Base-by-base conservation (phyloP, 2,329 filamentous ascomycete species). In the Madurella fahalii region DNA sequence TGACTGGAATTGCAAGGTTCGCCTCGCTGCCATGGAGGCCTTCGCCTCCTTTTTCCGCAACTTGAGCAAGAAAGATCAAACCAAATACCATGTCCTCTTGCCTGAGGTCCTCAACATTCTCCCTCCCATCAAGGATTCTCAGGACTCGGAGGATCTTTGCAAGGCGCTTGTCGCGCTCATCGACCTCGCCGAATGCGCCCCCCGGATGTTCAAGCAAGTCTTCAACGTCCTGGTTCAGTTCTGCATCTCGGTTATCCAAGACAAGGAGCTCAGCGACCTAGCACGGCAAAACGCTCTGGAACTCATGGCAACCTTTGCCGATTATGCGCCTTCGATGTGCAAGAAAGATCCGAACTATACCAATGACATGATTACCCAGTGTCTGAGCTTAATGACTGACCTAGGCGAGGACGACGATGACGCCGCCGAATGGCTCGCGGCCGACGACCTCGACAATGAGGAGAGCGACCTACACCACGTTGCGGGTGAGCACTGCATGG, bases 381-480 rank as follows among this genome's bases (percentile, higher is more conserved):
- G 94, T 71, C 76, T 99, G 63, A 97, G 93, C 64, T 75, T 99
- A 63, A 99, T 99, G 94, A 97, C 94, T 4, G 94, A 99, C 69
- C 86, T 99, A 58, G 94, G 92, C 40, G 80, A 86, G 58, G 94
- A 97, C 63, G 94, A 99, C 63, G 93, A 99, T 53, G 91, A 97
- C 75, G 93, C 92, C 4, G 78, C 86, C 16, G 94, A 97, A 64
- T 99, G 94, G 94, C 88, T 96, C 61, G 80, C 85, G 3, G 89
- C 89, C 25, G 94, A 99, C 68, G 94, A 99, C 76, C 85, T 96
- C 61, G 94, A 99, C 61, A 84, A 90, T 56, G 94, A 97, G 64
- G 94, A 99, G 73, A 96, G 90, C 68, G 94, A 99, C 67, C 84
- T 91, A 59, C 99, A 99, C 70, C 94, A 99, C 67, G 92, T 99